Conservation (phyloP, 805 yeast genomes). For the Danielozyma ontarioensis region DNA sequence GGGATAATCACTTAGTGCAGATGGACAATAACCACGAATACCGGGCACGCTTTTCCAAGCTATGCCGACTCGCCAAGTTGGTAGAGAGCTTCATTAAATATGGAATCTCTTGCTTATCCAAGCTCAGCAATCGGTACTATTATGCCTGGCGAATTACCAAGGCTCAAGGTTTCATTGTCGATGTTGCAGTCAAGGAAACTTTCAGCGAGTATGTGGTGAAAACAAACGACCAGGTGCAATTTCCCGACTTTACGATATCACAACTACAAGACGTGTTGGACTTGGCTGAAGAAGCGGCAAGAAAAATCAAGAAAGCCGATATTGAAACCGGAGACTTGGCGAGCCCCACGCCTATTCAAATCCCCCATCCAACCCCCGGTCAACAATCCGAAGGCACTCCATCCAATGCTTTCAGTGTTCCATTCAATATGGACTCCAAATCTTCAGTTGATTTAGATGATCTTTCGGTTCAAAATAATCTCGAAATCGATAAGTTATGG, state of each 20-base stretch:
- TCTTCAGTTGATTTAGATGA: neutral
- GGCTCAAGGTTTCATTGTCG: constrained; percentile 43
- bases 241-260: constrained; percentile 10
- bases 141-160: constrained; percentile 67
- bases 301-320: too few relatives aligned
- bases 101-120: constrained; percentile 19
- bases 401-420: neutral
- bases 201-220: too few relatives aligned
- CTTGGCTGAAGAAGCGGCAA: neutral
- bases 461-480: constrained; percentile 9
- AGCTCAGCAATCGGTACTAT: constrained; percentile 52
- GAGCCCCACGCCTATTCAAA: too few relatives aligned
- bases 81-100: constrained; percentile 24
- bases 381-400: neutral
- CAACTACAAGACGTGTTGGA: constrained; percentile 23
- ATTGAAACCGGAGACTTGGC: too few relatives aligned
- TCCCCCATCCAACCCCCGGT: too few relatives aligned
- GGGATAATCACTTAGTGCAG: constrained; percentile 13
- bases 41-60: constrained; percentile 15
- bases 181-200: constrained; percentile 25
- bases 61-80: constrained; percentile 28
- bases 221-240: constrained; percentile 13
- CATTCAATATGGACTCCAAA: neutral
- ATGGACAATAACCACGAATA: constrained; percentile 13
- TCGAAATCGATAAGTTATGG: constrained; percentile 33